Evolutionary conservation across 2,329 filamentous ascomycete species (phyloP), one percentile per base, ranked within the genome.

Genomic region (Beauveria sp.): DNA sequence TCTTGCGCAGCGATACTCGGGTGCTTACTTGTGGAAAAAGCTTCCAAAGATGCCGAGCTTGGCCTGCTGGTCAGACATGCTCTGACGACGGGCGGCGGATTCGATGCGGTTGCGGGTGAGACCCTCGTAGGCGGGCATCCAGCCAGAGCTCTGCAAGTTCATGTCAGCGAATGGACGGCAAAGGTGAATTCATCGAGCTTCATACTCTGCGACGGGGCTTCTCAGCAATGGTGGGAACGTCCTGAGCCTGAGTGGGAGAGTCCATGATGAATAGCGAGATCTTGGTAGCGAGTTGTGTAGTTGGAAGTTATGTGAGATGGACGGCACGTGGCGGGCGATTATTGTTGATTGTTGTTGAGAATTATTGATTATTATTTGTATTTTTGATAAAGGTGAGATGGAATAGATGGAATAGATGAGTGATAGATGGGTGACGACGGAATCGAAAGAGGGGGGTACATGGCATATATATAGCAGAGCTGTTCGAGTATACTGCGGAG

Each of bases 21-120:
- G 1, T 16, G 68, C 80, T 58, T 70, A 85, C 82, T 79, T 83
- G 66, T 83, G 77, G 79, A 84, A 85, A 73, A 84, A 77, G 63
- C 78, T 75, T 59, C 79, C 80, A 56, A 85, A 72, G 64, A 84
- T 71, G 46, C 82, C 82, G 1, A 76, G 68, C 55, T 75, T 70
- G 16, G 75, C 75, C 62, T 77, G 76, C 68, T 85, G 82, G 61
- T 85, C 83, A 34, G 75, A 76, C 66, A 85, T 73, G 67, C 81
- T 84, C 67, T 80, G 77, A 6, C 83, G 80, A 16, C 82, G 79
- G n/a, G 78, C 77, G 2, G 62, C 66, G 26, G 79, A 76, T 61
- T 71, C 70, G 58, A 77, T 69, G 55, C 80, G 78, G 71, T 83
- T 84, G 61, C 80, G 77, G 63, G 78, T 73, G 2, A 85, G 77